A percentile compares a stretch with the other conserved stretches of the same genome.
Evolutionary conservation across 83 land plant genomes (phyloP).

Genomic region (Picea engelmannii): DNA sequence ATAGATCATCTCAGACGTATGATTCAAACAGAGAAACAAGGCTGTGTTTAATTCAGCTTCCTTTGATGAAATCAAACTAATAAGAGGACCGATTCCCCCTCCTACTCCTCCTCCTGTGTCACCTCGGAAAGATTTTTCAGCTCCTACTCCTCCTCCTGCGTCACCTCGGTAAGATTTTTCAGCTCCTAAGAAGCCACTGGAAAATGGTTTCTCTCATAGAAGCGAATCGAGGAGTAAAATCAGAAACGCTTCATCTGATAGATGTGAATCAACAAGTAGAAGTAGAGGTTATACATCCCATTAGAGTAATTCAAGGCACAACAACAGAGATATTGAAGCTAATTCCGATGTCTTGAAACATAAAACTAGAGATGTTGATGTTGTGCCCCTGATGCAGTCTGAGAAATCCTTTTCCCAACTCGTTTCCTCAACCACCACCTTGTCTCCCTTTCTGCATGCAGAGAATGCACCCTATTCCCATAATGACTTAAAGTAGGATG

Average conservation of each 20-base stretch:
- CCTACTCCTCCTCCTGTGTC: slow-evolving; percentile 18
- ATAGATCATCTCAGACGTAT: neutral
- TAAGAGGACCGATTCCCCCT: slow-evolving; percentile 11
- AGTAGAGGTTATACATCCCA: neutral
- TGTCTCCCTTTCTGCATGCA: neutral
- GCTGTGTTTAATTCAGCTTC: neutral
- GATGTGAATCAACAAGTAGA: slow-evolving; percentile 1
- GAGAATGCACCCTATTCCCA: neutral
- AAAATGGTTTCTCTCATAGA: neutral
- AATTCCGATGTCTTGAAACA: neutral
- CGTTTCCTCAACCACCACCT: neutral
- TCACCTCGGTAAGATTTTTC: slow-evolving; percentile 1
- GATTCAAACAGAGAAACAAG: neutral
- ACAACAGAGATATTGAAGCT: neutral
- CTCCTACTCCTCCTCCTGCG: no score
- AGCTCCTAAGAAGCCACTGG: neutral
- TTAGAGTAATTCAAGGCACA: neutral
- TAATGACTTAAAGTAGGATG: neutral
- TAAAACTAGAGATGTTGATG: neutral
- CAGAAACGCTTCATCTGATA: neutral
- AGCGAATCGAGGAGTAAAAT: neutral
- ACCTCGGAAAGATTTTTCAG: no score
- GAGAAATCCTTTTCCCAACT: no score
- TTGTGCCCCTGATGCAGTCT: neutral
- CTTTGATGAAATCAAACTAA: neutral